Evolutionary conservation across 306 rosid genomes (phyloP).

Genomic region (Dicorynia guianensis): DNA sequence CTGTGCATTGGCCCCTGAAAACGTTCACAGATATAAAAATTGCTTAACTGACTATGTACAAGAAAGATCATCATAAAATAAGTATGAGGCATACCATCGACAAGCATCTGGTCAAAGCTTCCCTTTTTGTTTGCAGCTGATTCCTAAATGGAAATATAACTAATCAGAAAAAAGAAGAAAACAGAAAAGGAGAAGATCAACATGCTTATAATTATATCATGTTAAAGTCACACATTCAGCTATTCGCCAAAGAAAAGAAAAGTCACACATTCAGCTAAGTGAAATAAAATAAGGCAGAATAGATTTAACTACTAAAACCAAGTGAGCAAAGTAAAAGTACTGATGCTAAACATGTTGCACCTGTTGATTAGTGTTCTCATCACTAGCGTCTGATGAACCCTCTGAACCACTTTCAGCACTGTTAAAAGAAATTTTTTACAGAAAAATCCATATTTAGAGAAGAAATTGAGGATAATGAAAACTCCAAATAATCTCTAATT

Average conservation of each 20-base stretch:
- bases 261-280: too few relatives aligned
- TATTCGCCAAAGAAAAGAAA: too few relatives aligned
- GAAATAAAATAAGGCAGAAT: neutral
- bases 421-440: slow-evolving; percentile 13
- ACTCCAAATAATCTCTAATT: slow-evolving; percentile 30
- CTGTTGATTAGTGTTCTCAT: slow-evolving; percentile 84
- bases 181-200: neutral
- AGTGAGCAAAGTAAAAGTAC: slow-evolving; percentile 14
- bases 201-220: slow-evolving; percentile 11
- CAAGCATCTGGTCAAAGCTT: slow-evolving; percentile 96
- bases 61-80: slow-evolving; percentile 10
- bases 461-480: slow-evolving; percentile 27
- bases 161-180: slow-evolving; percentile 22
- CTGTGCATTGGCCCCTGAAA: slow-evolving; percentile 86
- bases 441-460: slow-evolving; percentile 24
- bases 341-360: slow-evolving; percentile 47
- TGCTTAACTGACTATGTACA: slow-evolving; percentile 16
- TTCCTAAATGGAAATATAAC: slow-evolving; percentile 58
- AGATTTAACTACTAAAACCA: slow-evolving; percentile 20
- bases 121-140: slow-evolving; percentile 75
- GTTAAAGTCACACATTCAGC: slow-evolving; percentile 6
- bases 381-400: slow-evolving; percentile 88
- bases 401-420: slow-evolving; percentile 92
- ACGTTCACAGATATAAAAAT: slow-evolving; percentile 34
- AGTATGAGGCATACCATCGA: slow-evolving; percentile 70